Percentiles rank a stretch among this genome's conserved stretches.
Evolutionary conservation across 2,329 filamentous ascomycete species (phyloP).

Genomic region (Endoconidiophora polonica): DNA sequence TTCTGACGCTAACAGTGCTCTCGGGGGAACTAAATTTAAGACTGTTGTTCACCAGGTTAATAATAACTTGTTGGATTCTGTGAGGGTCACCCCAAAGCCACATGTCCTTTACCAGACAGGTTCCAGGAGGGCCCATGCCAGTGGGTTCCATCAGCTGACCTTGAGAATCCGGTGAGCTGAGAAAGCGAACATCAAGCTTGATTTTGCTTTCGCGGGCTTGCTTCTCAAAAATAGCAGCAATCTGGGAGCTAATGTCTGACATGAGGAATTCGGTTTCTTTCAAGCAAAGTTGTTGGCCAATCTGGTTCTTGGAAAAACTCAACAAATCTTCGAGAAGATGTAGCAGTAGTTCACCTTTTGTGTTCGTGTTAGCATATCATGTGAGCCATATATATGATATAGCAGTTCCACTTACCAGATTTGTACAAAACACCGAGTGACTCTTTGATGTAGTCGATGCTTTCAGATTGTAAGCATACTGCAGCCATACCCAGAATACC

Average conservation of each 20-base stretch:
- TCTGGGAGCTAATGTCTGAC: conserved; percentile 68
- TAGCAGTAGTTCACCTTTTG: conserved; percentile 50
- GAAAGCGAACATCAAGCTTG: conserved; percentile 53
- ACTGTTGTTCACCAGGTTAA: conserved; percentile 82
- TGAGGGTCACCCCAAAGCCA: conserved; percentile 86
- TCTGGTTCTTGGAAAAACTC: conserved; percentile 90
- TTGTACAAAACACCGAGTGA: conserved; percentile 81
- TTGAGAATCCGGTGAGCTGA: conserved; percentile 3
- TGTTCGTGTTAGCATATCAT: conserved; percentile 6
- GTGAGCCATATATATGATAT: background rate
- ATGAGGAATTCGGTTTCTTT: conserved; percentile 76
- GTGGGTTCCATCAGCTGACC: conserved; percentile 23
- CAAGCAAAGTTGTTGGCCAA: conserved; percentile 64
- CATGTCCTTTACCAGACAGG: conserved; percentile 65
- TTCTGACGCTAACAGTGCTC: conserved; percentile 59
- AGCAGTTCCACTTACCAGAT: conserved; percentile 31
- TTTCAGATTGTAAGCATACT: conserved; percentile 82
- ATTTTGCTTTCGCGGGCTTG: conserved; percentile 70
- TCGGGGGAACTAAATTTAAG: conserved; percentile 74
- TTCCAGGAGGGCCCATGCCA: conserved; percentile 45
- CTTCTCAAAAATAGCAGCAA: conserved; percentile 76
- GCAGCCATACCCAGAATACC: conserved; percentile 90
- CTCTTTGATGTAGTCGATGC: conserved; percentile 59
- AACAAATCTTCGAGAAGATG: conserved; percentile 79
- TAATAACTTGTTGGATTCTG: conserved; percentile 79